Conservation (phyloP, 2,329 filamentous ascomycete genomes). For the Diaporthe helianthi region DNA sequence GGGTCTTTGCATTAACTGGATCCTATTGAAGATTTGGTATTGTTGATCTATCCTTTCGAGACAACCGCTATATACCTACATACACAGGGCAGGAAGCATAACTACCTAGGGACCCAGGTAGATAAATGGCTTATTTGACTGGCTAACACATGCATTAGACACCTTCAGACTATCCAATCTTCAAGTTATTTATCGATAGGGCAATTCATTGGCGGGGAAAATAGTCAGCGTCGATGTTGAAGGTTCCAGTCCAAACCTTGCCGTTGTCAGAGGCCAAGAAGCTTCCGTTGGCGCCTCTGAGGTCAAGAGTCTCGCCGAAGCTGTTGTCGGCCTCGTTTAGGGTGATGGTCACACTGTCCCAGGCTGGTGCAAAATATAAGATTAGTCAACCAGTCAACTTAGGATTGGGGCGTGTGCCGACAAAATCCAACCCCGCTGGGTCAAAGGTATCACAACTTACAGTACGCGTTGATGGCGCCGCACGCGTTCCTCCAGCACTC, state of each 20-base stretch:
- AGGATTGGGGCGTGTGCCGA: not conserved
- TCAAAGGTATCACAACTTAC: not conserved
- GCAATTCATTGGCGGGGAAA: not conserved
- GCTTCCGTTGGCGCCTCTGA: not conserved
- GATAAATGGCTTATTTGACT: too few species aligned
- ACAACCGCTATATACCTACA: not conserved
- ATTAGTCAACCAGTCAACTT: not conserved
- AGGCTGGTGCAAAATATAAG: not conserved
- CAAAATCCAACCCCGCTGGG: too few species aligned
- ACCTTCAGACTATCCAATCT: too few species aligned
- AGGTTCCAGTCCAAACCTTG: slow-evolving; percentile 18
- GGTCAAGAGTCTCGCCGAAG: not conserved
- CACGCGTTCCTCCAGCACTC: slow-evolving; percentile 18
- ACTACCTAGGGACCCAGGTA: too few species aligned
- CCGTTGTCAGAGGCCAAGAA: slow-evolving; percentile 12
- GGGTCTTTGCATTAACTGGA: not conserved
- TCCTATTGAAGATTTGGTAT: not conserved
- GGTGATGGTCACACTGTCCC: slow-evolving; percentile 6
- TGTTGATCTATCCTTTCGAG: not conserved
- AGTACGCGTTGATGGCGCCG: slow-evolving; percentile 5
- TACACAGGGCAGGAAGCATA: too few species aligned
- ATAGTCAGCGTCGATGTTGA: slow-evolving; percentile 18
- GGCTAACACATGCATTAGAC: too few species aligned
- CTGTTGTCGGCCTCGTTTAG: slow-evolving; percentile 3
- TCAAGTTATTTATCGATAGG: too few species aligned